Conservation (phyloP, 2,329 filamentous ascomycete species). For the Zymoseptoria crescenta region DNA sequence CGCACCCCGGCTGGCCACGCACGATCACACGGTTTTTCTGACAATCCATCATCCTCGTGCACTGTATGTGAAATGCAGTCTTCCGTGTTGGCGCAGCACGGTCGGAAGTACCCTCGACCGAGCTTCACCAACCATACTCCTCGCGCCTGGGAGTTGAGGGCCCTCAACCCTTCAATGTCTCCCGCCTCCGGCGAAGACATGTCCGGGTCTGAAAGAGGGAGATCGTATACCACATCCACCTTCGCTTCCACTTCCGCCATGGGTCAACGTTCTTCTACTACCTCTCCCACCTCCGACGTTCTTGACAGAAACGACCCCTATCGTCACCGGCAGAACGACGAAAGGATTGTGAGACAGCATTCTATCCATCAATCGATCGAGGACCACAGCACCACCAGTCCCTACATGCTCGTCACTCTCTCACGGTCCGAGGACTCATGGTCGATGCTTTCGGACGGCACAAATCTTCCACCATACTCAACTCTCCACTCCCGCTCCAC, state of each 20-base stretch:
- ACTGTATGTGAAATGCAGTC: conserved; percentile 26
- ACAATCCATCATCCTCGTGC: background rate
- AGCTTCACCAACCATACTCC: conserved; percentile 31
- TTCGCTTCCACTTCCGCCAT: conserved; percentile 18
- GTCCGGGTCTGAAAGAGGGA: conserved; percentile 17
- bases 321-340: background rate
- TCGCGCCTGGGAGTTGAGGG: conserved; percentile 24
- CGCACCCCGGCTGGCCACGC: background rate
- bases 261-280: conserved; percentile 23
- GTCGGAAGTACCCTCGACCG: conserved; percentile 19
- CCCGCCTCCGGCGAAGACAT: conserved; percentile 17
- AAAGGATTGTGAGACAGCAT: conserved; percentile 10
- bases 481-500: background rate
- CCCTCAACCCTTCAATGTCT: conserved; percentile 22
- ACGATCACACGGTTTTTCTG: background rate
- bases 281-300: background rate
- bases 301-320: background rate
- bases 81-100: conserved; percentile 23
- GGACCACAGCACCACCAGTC: conserved; percentile 10
- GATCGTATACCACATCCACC: conserved; percentile 10
- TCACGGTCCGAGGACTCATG: conserved; percentile 17
- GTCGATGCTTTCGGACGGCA: conserved; percentile 25
- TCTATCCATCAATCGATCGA: conserved; percentile 22
- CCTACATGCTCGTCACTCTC: conserved; percentile 4
- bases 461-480: conserved; percentile 23